Base-by-base conservation (phyloP, 805 yeast species). In the Metschnikowia colocasiae region DNA sequence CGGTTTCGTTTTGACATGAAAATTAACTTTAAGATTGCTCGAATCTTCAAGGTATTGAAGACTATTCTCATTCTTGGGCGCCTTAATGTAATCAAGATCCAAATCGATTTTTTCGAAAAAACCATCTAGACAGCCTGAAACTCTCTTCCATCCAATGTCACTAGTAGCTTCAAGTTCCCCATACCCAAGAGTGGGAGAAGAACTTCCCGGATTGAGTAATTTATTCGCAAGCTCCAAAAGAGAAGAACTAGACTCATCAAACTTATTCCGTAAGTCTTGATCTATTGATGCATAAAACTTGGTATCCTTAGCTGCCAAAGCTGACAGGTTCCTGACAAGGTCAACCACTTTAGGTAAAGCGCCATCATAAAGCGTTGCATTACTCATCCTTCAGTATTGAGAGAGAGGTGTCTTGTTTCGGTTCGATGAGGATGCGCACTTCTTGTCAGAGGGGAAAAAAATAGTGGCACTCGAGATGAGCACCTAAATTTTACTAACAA, bases 231-330 rank as follows among this genome's bases (percentile, higher is more conserved):
- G 51, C 1, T 61, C 64, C 22, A 80, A 59, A 5, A 85, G 47
- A 18, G 69, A 63, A 13, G 64, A 60, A 3, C 82, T 72, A 0
- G 78, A 59, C 1, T 55, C 53, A 8, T 71, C 71, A 40, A 82
- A 61, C 12, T 72, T 59, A 0, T 59, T 52, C 7, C 73, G 64
- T 12, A 82, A 59, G 1, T 62, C 59, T 3, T 68, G 57, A 57
- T 87, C 92, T 10, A 88, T 59, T 40, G 87, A 80, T 39, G 75
- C 71, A 63, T 82, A 80, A 59, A 91, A 94, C 26, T 76, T 79
- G n/a, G 90, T 75, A 68, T 92, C 98, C 47, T 86, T 86, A 0
- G 88, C 80, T 2, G 87, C 85, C 36, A 91, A 64, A 2, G 86
- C 81, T 3, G 84, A 71, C 0, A 95, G 75, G 2, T 85, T 77